Conservation (phyloP, 306 rosid genomes). For the Vigna reflexopilosa region DNA sequence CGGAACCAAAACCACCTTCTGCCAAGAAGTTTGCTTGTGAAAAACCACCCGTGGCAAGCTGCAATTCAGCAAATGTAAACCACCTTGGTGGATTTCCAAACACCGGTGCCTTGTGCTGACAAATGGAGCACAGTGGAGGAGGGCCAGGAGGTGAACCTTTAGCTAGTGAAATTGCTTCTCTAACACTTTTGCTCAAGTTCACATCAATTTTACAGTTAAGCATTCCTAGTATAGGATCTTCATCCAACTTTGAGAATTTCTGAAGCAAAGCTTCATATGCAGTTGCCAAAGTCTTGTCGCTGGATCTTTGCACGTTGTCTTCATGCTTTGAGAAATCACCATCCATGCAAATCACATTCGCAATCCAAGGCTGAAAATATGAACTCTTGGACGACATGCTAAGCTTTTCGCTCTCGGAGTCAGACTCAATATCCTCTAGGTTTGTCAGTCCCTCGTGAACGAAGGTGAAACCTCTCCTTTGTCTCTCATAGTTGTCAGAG, state of each 20-base stretch:
- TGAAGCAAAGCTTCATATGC: constrained; percentile 64
- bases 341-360: constrained; percentile 57
- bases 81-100: constrained; percentile 96
- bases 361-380: constrained; percentile 76
- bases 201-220: constrained; percentile 61
- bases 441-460: constrained; percentile 50
- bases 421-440: constrained; percentile 66
- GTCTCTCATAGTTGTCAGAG: constrained; percentile 56
- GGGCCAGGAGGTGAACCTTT: constrained; percentile 71
- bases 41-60: constrained; percentile 87
- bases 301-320: constrained; percentile 48
- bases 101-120: constrained; percentile 94
- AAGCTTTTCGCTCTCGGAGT: constrained; percentile 66
- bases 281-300: constrained; percentile 56
- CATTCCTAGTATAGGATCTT: constrained; percentile 61
- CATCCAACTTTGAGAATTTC: constrained; percentile 62
- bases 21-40: constrained; percentile 89
- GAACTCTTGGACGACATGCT: constrained; percentile 65
- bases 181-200: constrained; percentile 77
- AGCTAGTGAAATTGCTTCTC: constrained; percentile 73
- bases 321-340: constrained; percentile 55
- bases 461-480: constrained; percentile 53
- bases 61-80: constrained; percentile 87
- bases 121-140: constrained; percentile 93
- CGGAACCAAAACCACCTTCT: constrained; percentile 98